These are phyloP conservation scores for Trypanosoma melophagium DNA, from an alignment of 208 protist species.

Conservation along the genomic window DNA sequence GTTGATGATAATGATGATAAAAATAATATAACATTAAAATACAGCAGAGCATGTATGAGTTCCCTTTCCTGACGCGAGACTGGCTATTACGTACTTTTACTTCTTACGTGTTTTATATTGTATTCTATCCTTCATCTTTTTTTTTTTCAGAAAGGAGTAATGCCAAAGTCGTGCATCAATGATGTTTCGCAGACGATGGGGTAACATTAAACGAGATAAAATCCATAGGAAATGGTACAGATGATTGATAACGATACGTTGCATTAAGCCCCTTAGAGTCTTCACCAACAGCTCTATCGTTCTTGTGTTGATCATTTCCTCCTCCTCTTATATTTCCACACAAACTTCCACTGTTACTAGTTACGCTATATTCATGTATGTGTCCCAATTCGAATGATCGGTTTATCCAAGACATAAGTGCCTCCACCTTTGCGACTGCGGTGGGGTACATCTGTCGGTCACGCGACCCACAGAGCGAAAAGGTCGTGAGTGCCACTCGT, in stretches of 20 bases:
- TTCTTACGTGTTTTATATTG: too few relatives aligned
- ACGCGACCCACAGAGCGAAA: conserved; percentile 37
- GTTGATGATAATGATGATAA: too few relatives aligned
- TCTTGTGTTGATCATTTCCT: not conserved
- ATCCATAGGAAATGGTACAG: not conserved
- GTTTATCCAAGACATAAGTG: conserved; percentile 78
- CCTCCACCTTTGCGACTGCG: conserved; percentile 42
- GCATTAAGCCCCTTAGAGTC: not conserved
- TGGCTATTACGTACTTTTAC: too few relatives aligned
- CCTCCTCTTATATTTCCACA: not conserved
- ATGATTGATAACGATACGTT: not conserved
- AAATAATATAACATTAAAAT: too few relatives aligned
- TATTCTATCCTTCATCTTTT: conserved; percentile 3
- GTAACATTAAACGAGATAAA: not conserved
- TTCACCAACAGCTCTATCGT: not conserved
- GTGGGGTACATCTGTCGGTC: conserved; percentile 57
- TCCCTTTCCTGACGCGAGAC: too few relatives aligned
- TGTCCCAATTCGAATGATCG: conserved; percentile 37
- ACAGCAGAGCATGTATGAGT: too few relatives aligned
- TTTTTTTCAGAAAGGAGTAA: not conserved
- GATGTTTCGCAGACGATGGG: not conserved
- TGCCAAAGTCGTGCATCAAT: not conserved
- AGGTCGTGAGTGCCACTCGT: conserved; percentile 74
- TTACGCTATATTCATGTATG: not conserved
- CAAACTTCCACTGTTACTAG: too few relatives aligned